Conservation (phyloP, 306 rosid genomes). For the Cucumis sativus region DNA sequence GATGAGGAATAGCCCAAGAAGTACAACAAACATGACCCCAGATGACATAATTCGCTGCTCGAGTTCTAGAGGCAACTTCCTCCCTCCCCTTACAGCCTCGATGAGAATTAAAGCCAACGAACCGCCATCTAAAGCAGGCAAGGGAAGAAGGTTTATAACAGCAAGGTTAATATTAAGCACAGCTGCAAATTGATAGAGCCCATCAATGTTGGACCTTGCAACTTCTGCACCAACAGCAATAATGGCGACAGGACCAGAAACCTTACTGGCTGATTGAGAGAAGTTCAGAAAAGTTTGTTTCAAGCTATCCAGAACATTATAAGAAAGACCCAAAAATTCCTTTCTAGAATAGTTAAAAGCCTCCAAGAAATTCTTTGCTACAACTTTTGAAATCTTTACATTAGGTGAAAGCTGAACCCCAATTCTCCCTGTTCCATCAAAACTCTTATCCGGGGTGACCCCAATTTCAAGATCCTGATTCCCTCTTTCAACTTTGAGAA, state of each 20-base stretch:
- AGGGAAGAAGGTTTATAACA: conserved; percentile 77
- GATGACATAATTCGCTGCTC: conserved; percentile 94
- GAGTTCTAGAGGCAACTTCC: conserved; percentile 75
- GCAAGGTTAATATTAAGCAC: conserved; percentile 78
- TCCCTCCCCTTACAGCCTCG: conserved; percentile 94
- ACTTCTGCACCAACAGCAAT: conserved; percentile 94
- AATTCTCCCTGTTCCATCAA: conserved; percentile 89
- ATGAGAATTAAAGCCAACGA: conserved; percentile 67
- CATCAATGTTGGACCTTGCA: conserved; percentile 72
- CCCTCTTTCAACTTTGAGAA: conserved; percentile 66
- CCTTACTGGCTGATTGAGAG: conserved; percentile 82
- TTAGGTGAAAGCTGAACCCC: conserved; percentile 93
- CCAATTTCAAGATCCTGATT: conserved; percentile 39
- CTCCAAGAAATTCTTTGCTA: conserved; percentile 38
- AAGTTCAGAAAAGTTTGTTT: conserved; percentile 73
- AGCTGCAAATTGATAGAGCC: conserved; percentile 84
- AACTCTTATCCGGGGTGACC: conserved; percentile 79
- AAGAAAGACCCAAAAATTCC: conserved; percentile 70
- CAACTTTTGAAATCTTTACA: conserved; percentile 47
- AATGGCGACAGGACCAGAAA: conserved; percentile 90
- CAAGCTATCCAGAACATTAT: conserved; percentile 58
- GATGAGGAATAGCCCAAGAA: conserved; percentile 74
- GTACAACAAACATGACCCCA: conserved; percentile 65
- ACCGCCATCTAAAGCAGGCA: conserved; percentile 90
- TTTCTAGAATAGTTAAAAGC: conserved; percentile 45